Percentiles rank a stretch among this genome's conserved stretches.
Conservation (phyloP, 2,329 filamentous ascomycete species). For the Metarhizium anisopliae region DNA sequence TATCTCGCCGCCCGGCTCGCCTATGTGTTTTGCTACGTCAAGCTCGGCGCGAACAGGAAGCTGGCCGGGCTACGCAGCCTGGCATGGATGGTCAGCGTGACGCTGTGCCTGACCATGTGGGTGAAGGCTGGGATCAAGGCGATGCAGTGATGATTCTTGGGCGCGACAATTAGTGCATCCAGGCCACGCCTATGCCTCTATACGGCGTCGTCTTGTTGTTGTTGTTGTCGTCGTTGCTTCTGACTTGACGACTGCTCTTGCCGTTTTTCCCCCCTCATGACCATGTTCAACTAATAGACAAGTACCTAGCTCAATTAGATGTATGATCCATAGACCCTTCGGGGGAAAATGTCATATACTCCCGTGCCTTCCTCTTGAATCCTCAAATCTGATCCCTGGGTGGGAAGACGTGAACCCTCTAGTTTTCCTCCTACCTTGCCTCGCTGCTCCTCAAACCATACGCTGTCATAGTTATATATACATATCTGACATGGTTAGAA, state of each 20-base stretch:
- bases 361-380: no score
- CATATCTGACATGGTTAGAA: background rate
- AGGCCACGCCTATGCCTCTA: no score
- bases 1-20: constrained; percentile 30
- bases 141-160: background rate
- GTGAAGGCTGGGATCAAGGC: constrained; percentile 28
- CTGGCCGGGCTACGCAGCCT: constrained; percentile 27
- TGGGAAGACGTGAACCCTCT: no score
- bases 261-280: no score
- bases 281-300: no score
- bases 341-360: no score
- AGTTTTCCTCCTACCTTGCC: background rate
- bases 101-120: constrained; percentile 27
- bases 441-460: background rate
- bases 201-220: no score
- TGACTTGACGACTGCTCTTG: no score
- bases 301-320: no score
- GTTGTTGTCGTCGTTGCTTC: no score
- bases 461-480: background rate
- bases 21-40: constrained; percentile 35
- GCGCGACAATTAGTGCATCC: background rate
- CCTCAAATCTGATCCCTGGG: no score
- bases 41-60: constrained; percentile 30
- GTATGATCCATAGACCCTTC: no score
- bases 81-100: constrained; percentile 27